Evolutionary conservation across 352 stramenopile species (phyloP), one percentile per base, ranked within the genome.

Genomic region (Pythium dissotocum): DNA sequence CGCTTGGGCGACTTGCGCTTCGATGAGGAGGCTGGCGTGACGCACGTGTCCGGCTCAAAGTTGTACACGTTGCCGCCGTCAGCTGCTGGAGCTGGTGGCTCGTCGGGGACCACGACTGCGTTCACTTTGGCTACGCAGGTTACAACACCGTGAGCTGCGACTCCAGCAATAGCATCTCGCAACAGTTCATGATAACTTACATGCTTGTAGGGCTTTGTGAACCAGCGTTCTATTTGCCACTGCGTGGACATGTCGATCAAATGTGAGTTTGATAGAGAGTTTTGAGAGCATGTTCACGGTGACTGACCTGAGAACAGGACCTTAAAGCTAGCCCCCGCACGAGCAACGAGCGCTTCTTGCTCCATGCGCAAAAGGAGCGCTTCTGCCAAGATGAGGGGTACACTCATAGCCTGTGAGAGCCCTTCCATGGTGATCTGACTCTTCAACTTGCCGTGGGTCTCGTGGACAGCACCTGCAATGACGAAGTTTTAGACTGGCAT

Each of bases 361-460:
- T 76, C 59, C 76, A 82, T 82, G 21, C 69, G 72, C 32, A 64
- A n/a, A 7, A 82, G 44, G 10, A 82, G 49, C 13, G 76, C 55
- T 35, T 76, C 65, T 33, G 70, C 53, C 18, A 77, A 33, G 9
- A 48, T 14, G 1, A 51, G 21, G 8, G 58, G 46, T 12, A 74
- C 58, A 10, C 33, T 46, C 21, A 82, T 33, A 14, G 54, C 70
- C 6, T 60, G 64, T 14, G 73, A 24, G 33, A 82, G 38, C 1
- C n/a, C 53, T 40, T 72, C 28, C 0, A 61, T 49, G 7, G 69
- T 74, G 13, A 79, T 69, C 38, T 68, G 51, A 0, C 72, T 65
- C 55, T 78, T 74, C 42, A 79, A 42, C 53, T 73, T 77, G n/a
- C 76, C 72, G 46, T 82, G 76, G 16, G 65, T 71, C 28, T 67